Percentiles rank a stretch among this genome's conserved stretches.
Conservation (phyloP, 2,329 filamentous ascomycete genomes). For the Grosmannia clavigera region DNA sequence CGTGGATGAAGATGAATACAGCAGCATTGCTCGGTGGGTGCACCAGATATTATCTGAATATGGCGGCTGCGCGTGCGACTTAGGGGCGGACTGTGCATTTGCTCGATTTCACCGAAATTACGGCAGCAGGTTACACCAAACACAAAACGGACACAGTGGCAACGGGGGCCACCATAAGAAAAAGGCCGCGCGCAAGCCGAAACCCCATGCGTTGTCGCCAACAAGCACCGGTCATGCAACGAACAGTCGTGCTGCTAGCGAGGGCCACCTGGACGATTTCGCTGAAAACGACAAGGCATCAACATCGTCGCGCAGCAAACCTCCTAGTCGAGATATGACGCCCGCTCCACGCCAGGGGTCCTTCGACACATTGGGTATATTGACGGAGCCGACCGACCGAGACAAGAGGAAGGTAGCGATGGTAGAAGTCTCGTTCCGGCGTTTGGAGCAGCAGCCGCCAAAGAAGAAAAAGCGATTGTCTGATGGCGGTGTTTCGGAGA, state of each 20-base stretch:
- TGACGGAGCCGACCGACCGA: slow-evolving; percentile 52
- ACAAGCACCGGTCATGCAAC: slow-evolving; percentile 50
- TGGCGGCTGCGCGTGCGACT: slow-evolving; percentile 65
- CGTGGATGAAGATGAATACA: slow-evolving; percentile 48
- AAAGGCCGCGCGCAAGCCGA: slow-evolving; percentile 39
- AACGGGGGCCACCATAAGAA: slow-evolving; percentile 24
- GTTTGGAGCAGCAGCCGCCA: slow-evolving; percentile 45
- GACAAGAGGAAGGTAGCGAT: slow-evolving; percentile 56
- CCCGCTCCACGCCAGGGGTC: slow-evolving; percentile 45
- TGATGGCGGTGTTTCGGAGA: slow-evolving; percentile 27
- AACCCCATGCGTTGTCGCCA: slow-evolving; percentile 43
- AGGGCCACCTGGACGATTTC: slow-evolving; percentile 44
- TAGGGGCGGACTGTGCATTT: slow-evolving; percentile 51
- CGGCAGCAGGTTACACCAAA: slow-evolving; percentile 29
- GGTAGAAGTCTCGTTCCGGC: slow-evolving; percentile 51
- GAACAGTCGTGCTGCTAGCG: slow-evolving; percentile 52
- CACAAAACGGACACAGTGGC: neutral
- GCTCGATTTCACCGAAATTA: slow-evolving; percentile 49
- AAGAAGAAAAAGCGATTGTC: slow-evolving; percentile 52
- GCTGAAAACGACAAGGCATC: slow-evolving; percentile 40
- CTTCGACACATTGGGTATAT: slow-evolving; percentile 45
- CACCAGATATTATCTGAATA: slow-evolving; percentile 62
- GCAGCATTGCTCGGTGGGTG: slow-evolving; percentile 50
- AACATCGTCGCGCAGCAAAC: slow-evolving; percentile 47
- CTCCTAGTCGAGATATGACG: slow-evolving; percentile 53